Percentiles rank a stretch among this genome's conserved stretches.
These are phyloP conservation scores for Suillus sp. DNA, from an alignment of 768 basidiomycete species.

Conservation along the genomic window DNA sequence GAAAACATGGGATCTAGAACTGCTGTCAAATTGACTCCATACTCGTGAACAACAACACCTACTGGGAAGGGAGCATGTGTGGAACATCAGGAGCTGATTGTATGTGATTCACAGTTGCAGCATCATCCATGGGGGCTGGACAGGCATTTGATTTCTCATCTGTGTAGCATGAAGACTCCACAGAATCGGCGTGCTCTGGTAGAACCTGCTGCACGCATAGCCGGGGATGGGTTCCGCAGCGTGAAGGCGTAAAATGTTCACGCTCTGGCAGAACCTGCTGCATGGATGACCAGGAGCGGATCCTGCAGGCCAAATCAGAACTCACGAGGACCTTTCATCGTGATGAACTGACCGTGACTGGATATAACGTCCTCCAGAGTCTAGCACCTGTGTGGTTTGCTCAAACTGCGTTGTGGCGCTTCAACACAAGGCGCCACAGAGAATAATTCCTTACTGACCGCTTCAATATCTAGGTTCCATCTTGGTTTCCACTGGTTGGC, in stretches of 20 bases:
- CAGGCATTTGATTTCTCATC: background rate
- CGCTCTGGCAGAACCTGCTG: background rate
- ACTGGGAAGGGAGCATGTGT: background rate
- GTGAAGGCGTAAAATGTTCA: background rate
- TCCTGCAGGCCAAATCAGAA: background rate
- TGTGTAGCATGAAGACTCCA: background rate
- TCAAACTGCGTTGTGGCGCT: background rate
- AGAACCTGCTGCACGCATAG: background rate
- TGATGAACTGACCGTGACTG: background rate
- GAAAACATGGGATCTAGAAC: background rate
- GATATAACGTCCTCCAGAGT: conserved; percentile 1
- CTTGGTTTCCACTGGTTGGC: background rate
- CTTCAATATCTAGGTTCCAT: background rate
- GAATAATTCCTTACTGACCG: background rate
- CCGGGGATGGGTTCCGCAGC: background rate
- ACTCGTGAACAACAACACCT: background rate
- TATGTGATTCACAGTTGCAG: background rate
- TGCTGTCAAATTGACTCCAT: background rate
- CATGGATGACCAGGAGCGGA: background rate
- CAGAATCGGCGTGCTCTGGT: background rate
- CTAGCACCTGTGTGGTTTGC: background rate
- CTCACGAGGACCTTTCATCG: background rate
- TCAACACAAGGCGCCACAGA: background rate
- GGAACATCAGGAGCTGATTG: background rate
- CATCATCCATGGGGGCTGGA: background rate